phyloP scores from a whole-genome alignment of 768 basidiomycete species.

The Rhodotorula graminis region DNA sequence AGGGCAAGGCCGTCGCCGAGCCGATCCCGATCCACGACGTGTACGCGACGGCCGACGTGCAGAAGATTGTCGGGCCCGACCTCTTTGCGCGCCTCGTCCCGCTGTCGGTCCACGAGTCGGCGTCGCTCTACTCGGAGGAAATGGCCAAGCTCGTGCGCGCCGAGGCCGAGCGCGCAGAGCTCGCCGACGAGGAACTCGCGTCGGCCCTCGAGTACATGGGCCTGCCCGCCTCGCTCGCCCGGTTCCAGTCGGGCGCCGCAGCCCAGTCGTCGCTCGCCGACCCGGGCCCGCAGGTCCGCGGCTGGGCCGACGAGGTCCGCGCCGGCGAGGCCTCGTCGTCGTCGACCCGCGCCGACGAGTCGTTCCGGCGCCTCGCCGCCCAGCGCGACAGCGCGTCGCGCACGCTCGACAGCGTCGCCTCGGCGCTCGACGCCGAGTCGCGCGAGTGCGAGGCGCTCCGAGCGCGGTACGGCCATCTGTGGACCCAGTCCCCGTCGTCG shows the following conservation, averaged over 20 bases:
- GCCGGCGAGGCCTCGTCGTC: conserved; percentile 57
- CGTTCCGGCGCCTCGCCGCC: conserved; percentile 58
- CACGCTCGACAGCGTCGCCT: conserved; percentile 61
- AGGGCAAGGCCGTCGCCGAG: conserved; percentile 65
- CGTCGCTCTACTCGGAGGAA: conserved; percentile 95
- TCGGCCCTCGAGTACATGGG: conserved; percentile 77
- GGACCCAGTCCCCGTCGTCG: conserved; percentile 80
- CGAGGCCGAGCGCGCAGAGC: conserved; percentile 81
- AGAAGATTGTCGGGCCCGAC: conserved; percentile 88
- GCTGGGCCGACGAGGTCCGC: conserved; percentile 69
- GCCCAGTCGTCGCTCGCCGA: conserved; percentile 47
- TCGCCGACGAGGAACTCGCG: conserved; percentile 70
- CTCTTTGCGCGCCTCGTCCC: conserved; percentile 83
- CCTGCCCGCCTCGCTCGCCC: conserved; percentile 63
- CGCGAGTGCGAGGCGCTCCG: conserved; percentile 70
- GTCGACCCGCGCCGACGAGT: conserved; percentile 54
- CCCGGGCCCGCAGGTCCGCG: conserved; percentile 58
- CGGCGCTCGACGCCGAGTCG: conserved; percentile 73
- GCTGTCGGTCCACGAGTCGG: conserved; percentile 89
- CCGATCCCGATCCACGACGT: conserved; percentile 91
- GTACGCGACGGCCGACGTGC: conserved; percentile 81
- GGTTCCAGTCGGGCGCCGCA: conserved; percentile 67
- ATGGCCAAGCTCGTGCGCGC: conserved; percentile 88
- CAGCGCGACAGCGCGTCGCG: conserved; percentile 58
- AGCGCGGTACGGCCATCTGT: conserved; percentile 77